Evolutionary conservation across 345 rosid genomes (phyloP), one percentile per base, ranked within the genome.

Genomic region (Ailanthus altissimus): DNA sequence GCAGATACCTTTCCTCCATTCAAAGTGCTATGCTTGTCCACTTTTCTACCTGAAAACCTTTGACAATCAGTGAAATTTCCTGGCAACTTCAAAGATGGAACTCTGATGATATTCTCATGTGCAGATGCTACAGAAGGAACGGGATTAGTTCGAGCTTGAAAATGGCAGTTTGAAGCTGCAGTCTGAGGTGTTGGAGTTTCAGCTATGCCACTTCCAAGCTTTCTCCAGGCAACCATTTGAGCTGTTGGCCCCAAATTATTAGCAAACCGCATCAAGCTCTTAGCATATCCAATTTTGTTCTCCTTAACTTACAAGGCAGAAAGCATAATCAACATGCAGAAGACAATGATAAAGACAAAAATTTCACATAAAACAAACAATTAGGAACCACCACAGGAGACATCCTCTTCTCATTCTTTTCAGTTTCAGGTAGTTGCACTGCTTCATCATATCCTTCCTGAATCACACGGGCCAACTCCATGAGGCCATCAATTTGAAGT

Each of bases 161-260:
- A 51, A 40, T 28, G 61, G n/a, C 11, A 47, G 74, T 43, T 46
- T 46, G 50, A 67, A 43, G 56, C 5, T 76, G 66, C 59, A 10
- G 45, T 54, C 79, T 66, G 78, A 40, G 2, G 13, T 11, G 23
- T 46, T 7, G 60, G 36, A 36, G 32, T 45, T 40, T 18, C 79
- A 25, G 78, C 78, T 50, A 11, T 38, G 12, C 25, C 38, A 28
- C 57, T n/a, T 45, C 6, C 14, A 43, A 81, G 26, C 79, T 69
- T 81, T 76, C 63, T 54, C 73, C 32, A 67, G 51, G 81, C 58
- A 74, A 74, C 79, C 76, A 18, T 57, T 54, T 81, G 81, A 69
- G 76, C 81, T 25, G 81, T 70, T 69, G 81, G 73, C 59, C 84
- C 79, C 73, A 81, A 74, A 70, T 75, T 74, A 16, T 75, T 62